Conservation (phyloP, 139 green algal species). For the Monoraphidium neglectum region DNA sequence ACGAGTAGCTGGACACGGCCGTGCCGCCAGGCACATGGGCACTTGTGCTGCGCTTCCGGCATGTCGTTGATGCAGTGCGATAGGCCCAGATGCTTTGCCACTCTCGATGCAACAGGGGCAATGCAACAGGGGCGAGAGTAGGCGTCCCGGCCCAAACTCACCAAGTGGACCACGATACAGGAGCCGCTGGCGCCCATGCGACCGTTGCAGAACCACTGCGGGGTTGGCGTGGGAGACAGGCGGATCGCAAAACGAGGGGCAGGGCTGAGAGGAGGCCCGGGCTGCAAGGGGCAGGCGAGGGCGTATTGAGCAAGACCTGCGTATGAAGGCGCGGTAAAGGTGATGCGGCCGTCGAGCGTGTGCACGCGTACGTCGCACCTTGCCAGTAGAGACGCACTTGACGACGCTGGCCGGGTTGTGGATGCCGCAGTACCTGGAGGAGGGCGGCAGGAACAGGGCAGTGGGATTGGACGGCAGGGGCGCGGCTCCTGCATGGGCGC, state of each 20-base stretch:
- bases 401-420: conserved; percentile 88
- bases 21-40: not conserved
- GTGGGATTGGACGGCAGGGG: not conserved
- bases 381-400: conserved; percentile 86
- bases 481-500: too few species aligned
- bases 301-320: too few species aligned
- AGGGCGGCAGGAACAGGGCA: not conserved
- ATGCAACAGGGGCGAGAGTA: too few species aligned
- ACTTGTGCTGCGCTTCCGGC: not conserved
- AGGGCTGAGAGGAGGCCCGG: too few species aligned
- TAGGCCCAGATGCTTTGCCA: not conserved
- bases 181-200: conserved; percentile 70
- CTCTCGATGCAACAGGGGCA: not conserved
- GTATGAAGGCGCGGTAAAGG: too few species aligned
- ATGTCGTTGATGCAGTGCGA: not conserved
- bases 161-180: conserved; percentile 91
- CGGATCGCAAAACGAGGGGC: not conserved
- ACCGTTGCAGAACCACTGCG: conserved; percentile 91
- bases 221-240: not conserved
- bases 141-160: too few species aligned
- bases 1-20: not conserved
- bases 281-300: too few species aligned
- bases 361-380: conserved; percentile 77
- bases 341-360: too few species aligned
- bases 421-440: conserved; percentile 92